phyloP scores from a whole-genome alignment of 345 rosid species.

The Bruguiera sexangula region DNA sequence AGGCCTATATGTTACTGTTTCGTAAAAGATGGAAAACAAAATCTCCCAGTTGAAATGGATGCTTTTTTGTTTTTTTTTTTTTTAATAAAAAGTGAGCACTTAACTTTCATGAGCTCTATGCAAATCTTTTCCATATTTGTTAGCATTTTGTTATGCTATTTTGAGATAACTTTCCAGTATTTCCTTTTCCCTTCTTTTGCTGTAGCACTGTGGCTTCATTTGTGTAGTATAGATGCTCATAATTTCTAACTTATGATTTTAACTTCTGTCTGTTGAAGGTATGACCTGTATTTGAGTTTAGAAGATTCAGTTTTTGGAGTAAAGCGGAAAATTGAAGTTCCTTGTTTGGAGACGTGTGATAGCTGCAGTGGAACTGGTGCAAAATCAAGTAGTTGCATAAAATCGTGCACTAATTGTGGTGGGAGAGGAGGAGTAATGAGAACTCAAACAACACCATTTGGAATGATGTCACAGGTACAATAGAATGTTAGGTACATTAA shows the following conservation, averaged over 20 bases:
- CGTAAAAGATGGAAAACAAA: too few species aligned
- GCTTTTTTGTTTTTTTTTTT: too few species aligned
- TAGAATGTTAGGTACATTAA: slow-evolving; percentile 1
- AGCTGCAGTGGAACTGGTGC: slow-evolving; percentile 85
- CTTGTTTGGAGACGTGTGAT: slow-evolving; percentile 65
- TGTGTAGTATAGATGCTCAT: not conserved
- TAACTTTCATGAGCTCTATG: not conserved
- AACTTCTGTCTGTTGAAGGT: slow-evolving; percentile 39
- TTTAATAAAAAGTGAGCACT: too few species aligned
- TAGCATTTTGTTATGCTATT: not conserved
- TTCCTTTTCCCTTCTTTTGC: not conserved
- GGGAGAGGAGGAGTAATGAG: slow-evolving; percentile 77
- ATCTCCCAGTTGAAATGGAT: too few species aligned
- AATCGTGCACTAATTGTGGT: slow-evolving; percentile 63
- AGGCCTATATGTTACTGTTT: too few species aligned
- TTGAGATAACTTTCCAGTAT: not conserved
- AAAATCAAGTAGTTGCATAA: slow-evolving; percentile 51
- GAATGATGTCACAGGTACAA: slow-evolving; percentile 79
- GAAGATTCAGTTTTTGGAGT: slow-evolving; percentile 89
- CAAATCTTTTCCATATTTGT: not conserved
- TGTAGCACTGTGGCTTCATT: not conserved
- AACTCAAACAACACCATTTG: slow-evolving; percentile 83
- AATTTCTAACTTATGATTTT: not conserved
- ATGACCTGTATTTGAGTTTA: slow-evolving; percentile 68
- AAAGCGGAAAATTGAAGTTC: slow-evolving; percentile 56